phyloP scores from a whole-genome alignment of 2,329 filamentous ascomycete genomes.

The Clonostachys byssicola region DNA sequence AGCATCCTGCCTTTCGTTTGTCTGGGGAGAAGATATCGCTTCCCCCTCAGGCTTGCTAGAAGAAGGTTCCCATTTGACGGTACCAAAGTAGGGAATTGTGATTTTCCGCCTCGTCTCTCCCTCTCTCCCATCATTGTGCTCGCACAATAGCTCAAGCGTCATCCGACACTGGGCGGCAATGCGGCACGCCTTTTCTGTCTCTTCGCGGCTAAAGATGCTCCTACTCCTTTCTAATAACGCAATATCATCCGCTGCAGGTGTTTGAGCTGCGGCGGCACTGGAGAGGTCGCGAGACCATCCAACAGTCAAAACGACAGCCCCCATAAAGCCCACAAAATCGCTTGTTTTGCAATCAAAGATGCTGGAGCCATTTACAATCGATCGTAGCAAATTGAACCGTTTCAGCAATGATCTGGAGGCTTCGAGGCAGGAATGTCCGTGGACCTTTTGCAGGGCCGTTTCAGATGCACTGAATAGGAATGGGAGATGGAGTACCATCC shows the following conservation, averaged over 20 bases:
- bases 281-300: slow-evolving; percentile 10
- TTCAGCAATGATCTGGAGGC: slow-evolving; percentile 5
- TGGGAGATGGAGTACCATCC: slow-evolving; percentile 36
- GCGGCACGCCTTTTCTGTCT: not conserved
- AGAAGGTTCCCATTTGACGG: no score
- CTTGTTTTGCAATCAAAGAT: slow-evolving; percentile 39
- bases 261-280: not conserved
- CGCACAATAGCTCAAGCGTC: not conserved
- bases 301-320: slow-evolving; percentile 34
- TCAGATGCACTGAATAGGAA: slow-evolving; percentile 20
- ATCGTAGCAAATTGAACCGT: slow-evolving; percentile 24
- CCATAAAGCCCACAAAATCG: slow-evolving; percentile 40
- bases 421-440: slow-evolving; percentile 3
- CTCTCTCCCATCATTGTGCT: not conserved
- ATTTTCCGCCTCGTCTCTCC: not conserved
- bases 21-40: not conserved
- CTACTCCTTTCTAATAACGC: not conserved
- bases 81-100: not conserved
- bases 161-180: not conserved
- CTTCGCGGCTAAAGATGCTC: not conserved
- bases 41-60: no score
- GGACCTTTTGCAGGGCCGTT: slow-evolving; percentile 12
- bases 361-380: slow-evolving; percentile 15
- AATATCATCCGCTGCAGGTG: not conserved
- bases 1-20: not conserved